A percentile compares a stretch with the other conserved stretches of the same genome.
phyloP scores from a whole-genome alignment of 2,329 filamentous ascomycete species.

The Fusarium hostae region DNA sequence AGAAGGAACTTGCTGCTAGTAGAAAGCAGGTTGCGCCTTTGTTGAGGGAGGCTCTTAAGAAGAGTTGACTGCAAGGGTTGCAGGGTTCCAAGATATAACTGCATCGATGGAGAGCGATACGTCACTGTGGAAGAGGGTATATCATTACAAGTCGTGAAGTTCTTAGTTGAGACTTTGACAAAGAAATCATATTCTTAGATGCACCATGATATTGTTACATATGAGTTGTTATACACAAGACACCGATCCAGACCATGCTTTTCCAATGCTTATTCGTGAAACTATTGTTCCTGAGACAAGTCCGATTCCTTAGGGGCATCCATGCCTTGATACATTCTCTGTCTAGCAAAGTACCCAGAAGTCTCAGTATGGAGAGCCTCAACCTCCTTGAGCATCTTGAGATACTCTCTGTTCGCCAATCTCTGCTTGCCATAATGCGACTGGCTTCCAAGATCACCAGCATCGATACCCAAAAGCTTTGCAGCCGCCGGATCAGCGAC shows the following conservation, averaged over 20 bases:
- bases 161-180: neutral
- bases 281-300: neutral
- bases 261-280: neutral
- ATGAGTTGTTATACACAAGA: constrained; percentile 17
- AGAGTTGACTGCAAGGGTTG: constrained; percentile 24
- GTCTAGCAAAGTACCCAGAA: constrained; percentile 16
- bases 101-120: neutral
- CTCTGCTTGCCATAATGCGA: constrained; percentile 32
- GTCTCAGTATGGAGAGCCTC: constrained; percentile 40
- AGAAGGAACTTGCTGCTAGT: constrained; percentile 69
- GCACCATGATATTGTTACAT: constrained; percentile 25
- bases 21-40: constrained; percentile 77
- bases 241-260: neutral
- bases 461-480: neutral
- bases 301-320: neutral
- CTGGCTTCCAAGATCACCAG: neutral
- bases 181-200: neutral
- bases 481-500: constrained; percentile 63
- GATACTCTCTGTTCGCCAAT: constrained; percentile 48
- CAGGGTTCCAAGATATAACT: constrained; percentile 23
- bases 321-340: neutral
- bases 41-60: constrained; percentile 66
- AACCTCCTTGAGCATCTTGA: constrained; percentile 48
- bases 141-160: neutral
- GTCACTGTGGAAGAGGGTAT: neutral